phyloP scores from a whole-genome alignment of 148 eudicot species.

The Heliosperma pusillum region DNA sequence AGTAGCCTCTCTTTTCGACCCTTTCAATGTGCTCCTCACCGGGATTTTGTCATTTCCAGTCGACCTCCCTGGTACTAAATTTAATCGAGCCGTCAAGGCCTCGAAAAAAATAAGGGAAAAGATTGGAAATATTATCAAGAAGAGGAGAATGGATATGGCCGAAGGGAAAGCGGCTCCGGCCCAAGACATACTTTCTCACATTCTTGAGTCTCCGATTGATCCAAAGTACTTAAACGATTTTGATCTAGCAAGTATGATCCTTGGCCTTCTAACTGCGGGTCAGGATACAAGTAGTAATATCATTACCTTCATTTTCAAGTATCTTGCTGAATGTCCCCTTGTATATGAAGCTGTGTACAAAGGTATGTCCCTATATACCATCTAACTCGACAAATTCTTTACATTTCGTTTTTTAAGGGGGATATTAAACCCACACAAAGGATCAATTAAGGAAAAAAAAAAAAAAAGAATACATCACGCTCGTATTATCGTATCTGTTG shows the following conservation, averaged over 20 bases:
- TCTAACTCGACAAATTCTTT: neutral
- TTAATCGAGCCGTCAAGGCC: constrained; percentile 24
- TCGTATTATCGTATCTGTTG: no score
- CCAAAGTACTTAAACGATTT: constrained; percentile 25
- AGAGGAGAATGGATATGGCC: constrained; percentile 27
- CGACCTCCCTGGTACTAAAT: constrained; percentile 34
- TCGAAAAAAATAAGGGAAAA: constrained; percentile 19
- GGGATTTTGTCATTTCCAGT: constrained; percentile 32
- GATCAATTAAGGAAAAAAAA: no score
- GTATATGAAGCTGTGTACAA: constrained; percentile 27
- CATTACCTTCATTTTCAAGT: constrained; percentile 27
- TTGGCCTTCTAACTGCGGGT: constrained; percentile 30
- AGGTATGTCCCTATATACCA: constrained; percentile 6
- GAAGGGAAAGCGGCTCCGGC: constrained; percentile 15
- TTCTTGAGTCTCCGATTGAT: constrained; percentile 16
- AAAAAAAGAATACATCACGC: no score
- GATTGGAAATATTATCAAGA: constrained; percentile 24
- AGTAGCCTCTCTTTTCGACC: constrained; percentile 15
- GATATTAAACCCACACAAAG: no score
- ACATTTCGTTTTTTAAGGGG: neutral
- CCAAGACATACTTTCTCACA: constrained; percentile 27
- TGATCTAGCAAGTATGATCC: constrained; percentile 32
- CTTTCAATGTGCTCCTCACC: constrained; percentile 14
- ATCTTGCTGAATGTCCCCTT: constrained; percentile 29
- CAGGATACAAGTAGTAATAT: constrained; percentile 32